Evolutionary conservation across 2,329 filamentous ascomycete genomes (phyloP), one percentile per base, ranked within the genome.

Genomic region (Tolypocladium ovalisporum): DNA sequence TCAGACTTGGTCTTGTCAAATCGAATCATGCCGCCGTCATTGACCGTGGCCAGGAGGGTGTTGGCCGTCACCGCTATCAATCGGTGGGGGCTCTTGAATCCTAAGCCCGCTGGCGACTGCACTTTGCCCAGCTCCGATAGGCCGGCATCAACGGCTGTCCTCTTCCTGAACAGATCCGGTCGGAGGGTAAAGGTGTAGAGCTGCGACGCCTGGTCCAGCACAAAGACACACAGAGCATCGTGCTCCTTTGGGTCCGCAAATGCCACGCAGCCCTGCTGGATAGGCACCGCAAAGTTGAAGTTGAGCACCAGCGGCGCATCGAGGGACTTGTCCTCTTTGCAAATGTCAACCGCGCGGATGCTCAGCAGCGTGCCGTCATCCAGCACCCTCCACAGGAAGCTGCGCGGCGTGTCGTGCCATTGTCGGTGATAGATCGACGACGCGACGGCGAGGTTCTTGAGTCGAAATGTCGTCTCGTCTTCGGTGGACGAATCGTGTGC

Each of bases 321-420:
- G 49, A 78, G 73, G 27, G 84, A 81, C 63, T 78, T 80, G 60
- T 79, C 79, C 62, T 79, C 82, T 75, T 82, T 91, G 69, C 84
- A 87, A 62, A 97, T 75, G 72, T 99, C 94, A 59, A 89, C 84
- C 44, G 85, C 86, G 67, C 90, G 88, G 54, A 99, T 79, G 73
- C 94, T 93, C 64, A 99, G 79, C 61, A 90, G 78, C 63, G 83
- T 88, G 66, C 85, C 84, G 65, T 90, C 85, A 67, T 96, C 88
- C 60, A 97, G 75, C 42, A 97, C 81, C 64, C 93, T 84, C 94
- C 94, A 99, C 53, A 96, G 80, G 68, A 97, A 95, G 71, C 84
- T 90, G 68, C 89, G 86, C 42, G 94, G 94, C 62, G 87, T 86
- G 62, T 82, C 78, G 67, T 88, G 84, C 70, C 87, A 82, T 70